These are phyloP conservation scores for Nannochloris sp. DNA, from an alignment of 139 green algal genomes.

Conservation along the genomic window DNA sequence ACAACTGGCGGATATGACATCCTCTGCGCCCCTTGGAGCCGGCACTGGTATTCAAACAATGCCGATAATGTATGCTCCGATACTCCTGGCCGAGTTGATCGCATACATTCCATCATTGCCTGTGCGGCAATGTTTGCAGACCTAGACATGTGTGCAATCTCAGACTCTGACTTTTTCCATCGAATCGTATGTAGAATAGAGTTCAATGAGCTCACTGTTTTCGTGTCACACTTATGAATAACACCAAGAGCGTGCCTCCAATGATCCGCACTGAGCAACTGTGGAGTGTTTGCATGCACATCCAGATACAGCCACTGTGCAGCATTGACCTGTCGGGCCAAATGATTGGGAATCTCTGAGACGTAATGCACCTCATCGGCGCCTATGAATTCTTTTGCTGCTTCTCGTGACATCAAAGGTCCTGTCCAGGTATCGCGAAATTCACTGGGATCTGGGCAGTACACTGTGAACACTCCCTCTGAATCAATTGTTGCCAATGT, in stretches of 20 bases:
- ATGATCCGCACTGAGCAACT: constrained; percentile 5
- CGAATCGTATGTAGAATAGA: constrained; percentile 41
- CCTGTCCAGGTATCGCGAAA: constrained; percentile 45
- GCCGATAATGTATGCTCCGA: constrained; percentile 52
- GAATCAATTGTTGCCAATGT: constrained; percentile 32
- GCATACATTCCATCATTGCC: constrained; percentile 49
- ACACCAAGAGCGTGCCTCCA: constrained; percentile 3
- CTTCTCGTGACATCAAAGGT: constrained; percentile 18
- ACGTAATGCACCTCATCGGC: constrained; percentile 48
- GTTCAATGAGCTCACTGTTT: not conserved
- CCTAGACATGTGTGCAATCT: constrained; percentile 50
- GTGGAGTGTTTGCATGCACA: not conserved
- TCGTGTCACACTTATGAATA: not conserved
- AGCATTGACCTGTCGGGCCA: constrained; percentile 9
- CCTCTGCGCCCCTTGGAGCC: constrained; percentile 44
- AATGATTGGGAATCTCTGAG: constrained; percentile 22
- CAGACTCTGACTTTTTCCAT: constrained; percentile 59
- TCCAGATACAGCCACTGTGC: constrained; percentile 15
- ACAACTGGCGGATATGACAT: constrained; percentile 70
- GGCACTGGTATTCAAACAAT: constrained; percentile 55
- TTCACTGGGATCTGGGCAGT: constrained; percentile 29
- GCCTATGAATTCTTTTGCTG: constrained; percentile 46
- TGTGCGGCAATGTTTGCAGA: constrained; percentile 39
- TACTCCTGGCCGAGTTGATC: constrained; percentile 18
- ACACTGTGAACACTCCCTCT: constrained; percentile 26